These are phyloP conservation scores for Globisporangium parvum DNA, from an alignment of 352 stramenopile genomes.

Conservation along the genomic window DNA sequence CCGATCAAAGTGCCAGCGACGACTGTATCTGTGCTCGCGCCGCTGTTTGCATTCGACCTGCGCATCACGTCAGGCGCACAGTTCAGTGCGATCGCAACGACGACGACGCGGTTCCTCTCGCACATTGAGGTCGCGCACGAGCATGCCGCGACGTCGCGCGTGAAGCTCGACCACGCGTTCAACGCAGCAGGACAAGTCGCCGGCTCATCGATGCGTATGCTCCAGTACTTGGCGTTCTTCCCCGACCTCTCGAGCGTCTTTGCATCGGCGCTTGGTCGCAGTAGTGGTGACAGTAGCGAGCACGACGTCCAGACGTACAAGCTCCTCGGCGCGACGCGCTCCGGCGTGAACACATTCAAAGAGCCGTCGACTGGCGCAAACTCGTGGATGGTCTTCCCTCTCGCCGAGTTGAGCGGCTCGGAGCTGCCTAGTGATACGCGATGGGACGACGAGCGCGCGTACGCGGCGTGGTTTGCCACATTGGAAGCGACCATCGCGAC, in stretches of 20 bases:
- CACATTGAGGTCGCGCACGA: slow-evolving; percentile 17
- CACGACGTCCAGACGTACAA: slow-evolving; percentile 31
- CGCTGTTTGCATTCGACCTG: slow-evolving; percentile 23
- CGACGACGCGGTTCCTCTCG: slow-evolving; percentile 16
- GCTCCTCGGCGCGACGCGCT: slow-evolving; percentile 25
- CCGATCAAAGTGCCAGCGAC: slow-evolving; percentile 18
- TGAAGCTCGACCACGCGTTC: slow-evolving; percentile 27
- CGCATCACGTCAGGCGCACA: slow-evolving; percentile 22
- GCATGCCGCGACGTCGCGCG: slow-evolving; percentile 14
- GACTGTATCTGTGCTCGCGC: slow-evolving; percentile 15
- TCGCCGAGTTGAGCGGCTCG: slow-evolving; percentile 16
- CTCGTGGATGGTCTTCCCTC: slow-evolving; percentile 22
- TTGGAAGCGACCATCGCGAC: slow-evolving; percentile 16
- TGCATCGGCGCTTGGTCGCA: not conserved
- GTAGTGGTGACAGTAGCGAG: not conserved
- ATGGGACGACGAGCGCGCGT: slow-evolving; percentile 28
- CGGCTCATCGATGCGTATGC: slow-evolving; percentile 33
- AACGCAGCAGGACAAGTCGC: slow-evolving; percentile 11
- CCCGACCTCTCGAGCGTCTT: slow-evolving; percentile 29
- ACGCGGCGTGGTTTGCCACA: slow-evolving; percentile 25
- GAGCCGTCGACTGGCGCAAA: slow-evolving; percentile 22
- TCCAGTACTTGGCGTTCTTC: slow-evolving; percentile 36
- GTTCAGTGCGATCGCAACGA: not conserved
- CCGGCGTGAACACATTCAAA: slow-evolving; percentile 32
- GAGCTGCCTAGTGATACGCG: slow-evolving; percentile 9